These are phyloP conservation scores for Pseudonitzschia multiseries DNA, from an alignment of 108 stramenopile genomes.

Conservation along the genomic window DNA sequence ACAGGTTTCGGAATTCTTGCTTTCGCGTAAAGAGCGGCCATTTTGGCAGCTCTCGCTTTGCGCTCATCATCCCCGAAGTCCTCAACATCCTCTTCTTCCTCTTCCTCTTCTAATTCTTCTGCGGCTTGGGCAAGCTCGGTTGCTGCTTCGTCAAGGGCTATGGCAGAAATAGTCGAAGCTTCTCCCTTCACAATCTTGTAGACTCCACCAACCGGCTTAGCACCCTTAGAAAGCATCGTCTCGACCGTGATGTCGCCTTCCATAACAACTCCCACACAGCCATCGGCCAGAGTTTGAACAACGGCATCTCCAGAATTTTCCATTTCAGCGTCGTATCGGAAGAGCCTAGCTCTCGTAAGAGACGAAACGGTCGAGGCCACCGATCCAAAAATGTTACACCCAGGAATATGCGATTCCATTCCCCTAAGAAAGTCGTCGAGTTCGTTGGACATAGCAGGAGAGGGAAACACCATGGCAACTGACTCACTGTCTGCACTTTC, in stretches of 20 bases:
- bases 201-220: slow-evolving; percentile 82
- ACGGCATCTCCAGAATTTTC: not conserved
- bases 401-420: slow-evolving; percentile 28
- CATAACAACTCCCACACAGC: slow-evolving; percentile 77
- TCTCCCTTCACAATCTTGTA: slow-evolving; percentile 71
- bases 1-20: slow-evolving; percentile 82
- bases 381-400: slow-evolving; percentile 59
- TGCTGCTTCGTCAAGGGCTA: slow-evolving; percentile 74
- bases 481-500: slow-evolving; percentile 39
- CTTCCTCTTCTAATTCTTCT: slow-evolving; percentile 38
- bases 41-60: slow-evolving; percentile 18
- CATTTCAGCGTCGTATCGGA: slow-evolving; percentile 49
- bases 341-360: slow-evolving; percentile 65
- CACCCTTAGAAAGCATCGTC: slow-evolving; percentile 79
- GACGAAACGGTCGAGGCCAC: slow-evolving; percentile 80
- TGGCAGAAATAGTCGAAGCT: slow-evolving; percentile 65
- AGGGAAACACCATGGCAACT: slow-evolving; percentile 64
- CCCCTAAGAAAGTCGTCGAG: slow-evolving; percentile 69
- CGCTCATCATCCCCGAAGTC: slow-evolving; percentile 34
- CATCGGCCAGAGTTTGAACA: slow-evolving; percentile 57
- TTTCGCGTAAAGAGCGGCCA: slow-evolving; percentile 65
- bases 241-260: slow-evolving; percentile 67
- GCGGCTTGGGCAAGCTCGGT: slow-evolving; percentile 44
- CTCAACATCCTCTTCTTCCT: slow-evolving; percentile 40
- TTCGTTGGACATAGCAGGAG: slow-evolving; percentile 73